phyloP scores from a whole-genome alignment of 441 rosid species.

The Pelargonium citronellum region DNA sequence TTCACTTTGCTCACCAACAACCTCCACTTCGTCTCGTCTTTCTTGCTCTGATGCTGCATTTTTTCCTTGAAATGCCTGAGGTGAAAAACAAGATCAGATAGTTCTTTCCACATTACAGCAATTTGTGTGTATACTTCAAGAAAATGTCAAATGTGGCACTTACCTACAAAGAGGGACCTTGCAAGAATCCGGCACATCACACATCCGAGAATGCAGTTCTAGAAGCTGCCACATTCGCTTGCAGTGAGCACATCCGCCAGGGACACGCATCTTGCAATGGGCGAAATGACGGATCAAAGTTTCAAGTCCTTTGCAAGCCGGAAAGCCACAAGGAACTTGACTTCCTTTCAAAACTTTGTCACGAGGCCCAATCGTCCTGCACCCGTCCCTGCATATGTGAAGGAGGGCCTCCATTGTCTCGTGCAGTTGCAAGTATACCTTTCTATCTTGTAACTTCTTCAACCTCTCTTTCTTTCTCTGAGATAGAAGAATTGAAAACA shows the following conservation, averaged over 20 bases:
- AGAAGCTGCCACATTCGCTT: constrained; percentile 88
- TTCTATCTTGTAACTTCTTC: constrained; percentile 52
- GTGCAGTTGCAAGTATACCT: constrained; percentile 57
- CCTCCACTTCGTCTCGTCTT: constrained; percentile 62
- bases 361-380: constrained; percentile 77
- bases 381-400: constrained; percentile 83
- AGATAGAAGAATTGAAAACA: constrained; percentile 12
- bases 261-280: constrained; percentile 60
- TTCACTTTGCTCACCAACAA: constrained; percentile 56
- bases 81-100: neutral
- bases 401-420: constrained; percentile 86
- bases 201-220: constrained; percentile 80
- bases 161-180: constrained; percentile 80
- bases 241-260: constrained; percentile 65
- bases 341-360: constrained; percentile 53
- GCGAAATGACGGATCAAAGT: constrained; percentile 67
- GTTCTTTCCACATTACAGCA: neutral
- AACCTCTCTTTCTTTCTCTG: constrained; percentile 55
- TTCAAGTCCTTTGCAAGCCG: constrained; percentile 82
- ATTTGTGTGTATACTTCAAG: neutral
- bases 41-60: constrained; percentile 58
- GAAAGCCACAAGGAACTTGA: constrained; percentile 46
- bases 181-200: constrained; percentile 64
- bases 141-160: constrained; percentile 18
- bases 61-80: constrained; percentile 58